These are phyloP conservation scores for Setaria viridis DNA, from an alignment of 202 grass and related monocot genomes.

Conservation along the genomic window DNA sequence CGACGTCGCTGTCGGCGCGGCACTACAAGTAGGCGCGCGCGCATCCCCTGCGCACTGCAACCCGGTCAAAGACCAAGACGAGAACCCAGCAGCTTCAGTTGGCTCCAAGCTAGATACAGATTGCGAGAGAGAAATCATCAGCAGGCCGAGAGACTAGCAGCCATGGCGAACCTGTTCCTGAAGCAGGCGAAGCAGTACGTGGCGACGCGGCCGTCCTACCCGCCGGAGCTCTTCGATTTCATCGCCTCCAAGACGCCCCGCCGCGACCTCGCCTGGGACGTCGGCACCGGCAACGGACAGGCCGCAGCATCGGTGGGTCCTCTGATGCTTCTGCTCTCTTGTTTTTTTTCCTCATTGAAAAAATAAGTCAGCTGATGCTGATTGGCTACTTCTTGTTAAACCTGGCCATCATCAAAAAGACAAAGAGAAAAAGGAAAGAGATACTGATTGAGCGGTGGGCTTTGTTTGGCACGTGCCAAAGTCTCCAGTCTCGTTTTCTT, in stretches of 20 bases:
- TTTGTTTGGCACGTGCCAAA: background rate
- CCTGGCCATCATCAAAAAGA: background rate
- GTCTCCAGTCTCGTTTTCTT: background rate
- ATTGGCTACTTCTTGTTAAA: background rate
- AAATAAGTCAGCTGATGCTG: too few species aligned
- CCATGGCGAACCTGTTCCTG: constrained; percentile 84
- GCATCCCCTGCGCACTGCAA: background rate
- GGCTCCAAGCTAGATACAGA: background rate
- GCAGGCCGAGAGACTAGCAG: background rate
- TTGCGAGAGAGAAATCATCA: background rate
- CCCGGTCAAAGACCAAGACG: background rate
- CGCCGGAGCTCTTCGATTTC: constrained; percentile 82
- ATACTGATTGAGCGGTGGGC: background rate
- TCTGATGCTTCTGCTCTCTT: background rate
- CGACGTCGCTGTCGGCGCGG: background rate
- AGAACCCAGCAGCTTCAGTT: background rate
- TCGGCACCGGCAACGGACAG: constrained; percentile 95
- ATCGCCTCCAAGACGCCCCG: constrained; percentile 79
- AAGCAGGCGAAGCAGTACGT: constrained; percentile 89
- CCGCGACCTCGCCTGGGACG: constrained; percentile 78
- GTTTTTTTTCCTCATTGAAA: background rate
- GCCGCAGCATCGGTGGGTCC: constrained; percentile 61
- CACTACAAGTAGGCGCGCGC: background rate
- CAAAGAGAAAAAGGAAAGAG: background rate
- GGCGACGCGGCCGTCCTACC: constrained; percentile 73